phyloP scores from a whole-genome alignment of 345 rosid species.

The Acer negundo region DNA sequence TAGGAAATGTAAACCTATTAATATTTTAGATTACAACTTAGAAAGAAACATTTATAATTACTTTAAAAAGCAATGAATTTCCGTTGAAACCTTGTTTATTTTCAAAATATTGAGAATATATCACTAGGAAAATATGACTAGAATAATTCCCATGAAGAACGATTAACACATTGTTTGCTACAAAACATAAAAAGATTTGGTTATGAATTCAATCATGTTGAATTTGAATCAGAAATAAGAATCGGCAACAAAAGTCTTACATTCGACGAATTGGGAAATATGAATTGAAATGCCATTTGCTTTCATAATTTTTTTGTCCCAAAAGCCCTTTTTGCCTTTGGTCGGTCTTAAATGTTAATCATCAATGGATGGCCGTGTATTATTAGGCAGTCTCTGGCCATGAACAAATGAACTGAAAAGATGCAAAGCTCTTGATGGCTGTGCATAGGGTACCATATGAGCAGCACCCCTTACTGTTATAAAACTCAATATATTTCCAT shows the following conservation, averaged over 20 bases:
- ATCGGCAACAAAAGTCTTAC: background rate
- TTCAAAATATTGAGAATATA: too few relatives aligned
- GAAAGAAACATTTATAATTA: too few relatives aligned
- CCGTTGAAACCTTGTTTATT: too few relatives aligned
- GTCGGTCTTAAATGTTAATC: conserved; percentile 17
- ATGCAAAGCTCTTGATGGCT: conserved; percentile 85
- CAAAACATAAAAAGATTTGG: too few relatives aligned
- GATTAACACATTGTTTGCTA: too few relatives aligned
- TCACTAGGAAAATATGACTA: too few relatives aligned
- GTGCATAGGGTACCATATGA: conserved; percentile 95
- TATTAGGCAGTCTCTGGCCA: conserved; percentile 66
- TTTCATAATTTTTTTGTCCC: background rate
- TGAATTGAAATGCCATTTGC: background rate
- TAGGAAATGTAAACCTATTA: too few relatives aligned
- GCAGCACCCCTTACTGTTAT: conserved; percentile 86
- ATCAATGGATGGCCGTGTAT: conserved; percentile 41
- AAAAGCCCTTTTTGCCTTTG: background rate
- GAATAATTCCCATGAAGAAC: too few relatives aligned
- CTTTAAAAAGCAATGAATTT: too few relatives aligned
- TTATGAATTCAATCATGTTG: too few relatives aligned
- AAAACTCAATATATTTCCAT: conserved; percentile 73
- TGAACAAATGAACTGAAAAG: conserved; percentile 68
- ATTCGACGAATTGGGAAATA: background rate
- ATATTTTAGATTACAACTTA: too few relatives aligned
- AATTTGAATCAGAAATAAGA: too few relatives aligned